These are phyloP conservation scores for Chimonanthus praecox DNA, from an alignment of 164 flowering plant species.

Conservation along the genomic window DNA sequence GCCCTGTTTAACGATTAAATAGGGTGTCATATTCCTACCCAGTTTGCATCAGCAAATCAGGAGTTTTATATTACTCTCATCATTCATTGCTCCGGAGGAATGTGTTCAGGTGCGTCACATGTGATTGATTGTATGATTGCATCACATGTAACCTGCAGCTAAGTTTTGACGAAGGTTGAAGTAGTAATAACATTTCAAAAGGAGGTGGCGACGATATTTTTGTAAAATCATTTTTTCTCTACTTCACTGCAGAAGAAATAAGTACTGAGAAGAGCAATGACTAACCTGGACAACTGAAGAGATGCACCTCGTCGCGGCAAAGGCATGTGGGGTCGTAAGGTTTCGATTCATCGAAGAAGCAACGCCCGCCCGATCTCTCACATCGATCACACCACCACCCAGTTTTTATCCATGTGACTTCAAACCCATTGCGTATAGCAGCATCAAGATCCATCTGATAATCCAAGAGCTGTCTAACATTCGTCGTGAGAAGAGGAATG, in stretches of 20 bases:
- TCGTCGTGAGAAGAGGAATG: background rate
- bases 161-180: background rate
- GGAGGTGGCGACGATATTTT: too few species aligned
- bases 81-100: too few species aligned
- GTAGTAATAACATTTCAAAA: background rate
- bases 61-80: too few species aligned
- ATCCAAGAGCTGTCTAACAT: background rate
- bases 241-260: background rate
- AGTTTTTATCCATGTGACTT: background rate
- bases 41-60: too few species aligned
- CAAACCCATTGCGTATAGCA: conserved; percentile 13
- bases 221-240: too few species aligned
- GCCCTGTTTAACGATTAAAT: too few species aligned
- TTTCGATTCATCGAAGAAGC: conserved; percentile 3
- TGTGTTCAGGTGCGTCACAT: too few species aligned
- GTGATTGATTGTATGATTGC: too few species aligned
- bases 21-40: too few species aligned
- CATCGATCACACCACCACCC: conserved; percentile 11
- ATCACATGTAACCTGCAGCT: too few species aligned
- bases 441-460: conserved; percentile 5
- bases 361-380: background rate
- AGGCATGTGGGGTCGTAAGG: background rate
- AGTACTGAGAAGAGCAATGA: background rate
- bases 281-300: background rate
- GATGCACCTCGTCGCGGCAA: background rate